Evolutionary conservation across 805 yeast genomes (phyloP).

Genomic region (Saccharomycopsis sp.): DNA sequence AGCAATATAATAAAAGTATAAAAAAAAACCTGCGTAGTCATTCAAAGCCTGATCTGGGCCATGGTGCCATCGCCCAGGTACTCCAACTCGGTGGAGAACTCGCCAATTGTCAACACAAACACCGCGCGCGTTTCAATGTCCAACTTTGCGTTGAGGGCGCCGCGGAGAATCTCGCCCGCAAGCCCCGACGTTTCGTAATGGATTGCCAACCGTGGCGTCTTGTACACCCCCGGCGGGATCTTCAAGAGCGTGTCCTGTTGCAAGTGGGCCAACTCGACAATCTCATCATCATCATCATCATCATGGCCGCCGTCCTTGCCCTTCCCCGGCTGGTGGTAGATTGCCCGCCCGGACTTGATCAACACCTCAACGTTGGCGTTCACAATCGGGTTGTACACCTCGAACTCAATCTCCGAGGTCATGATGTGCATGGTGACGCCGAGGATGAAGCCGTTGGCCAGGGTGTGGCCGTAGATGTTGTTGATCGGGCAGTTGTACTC

Average conservation of each 20-base stretch:
- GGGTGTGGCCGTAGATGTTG: background rate
- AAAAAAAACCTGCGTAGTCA: conserved; percentile 40
- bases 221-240: conserved; percentile 45
- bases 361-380: conserved; percentile 38
- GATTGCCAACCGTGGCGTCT: conserved; percentile 43
- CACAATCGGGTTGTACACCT: conserved; percentile 43
- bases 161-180: conserved; percentile 40
- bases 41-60: conserved; percentile 29
- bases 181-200: conserved; percentile 34
- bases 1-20: conserved; percentile 25
- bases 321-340: conserved; percentile 34
- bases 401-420: conserved; percentile 45
- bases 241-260: conserved; percentile 30
- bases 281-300: conserved; percentile 8
- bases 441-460: conserved; percentile 33
- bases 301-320: conserved; percentile 41
- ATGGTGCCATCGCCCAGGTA: conserved; percentile 39
- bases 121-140: conserved; percentile 38
- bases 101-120: conserved; percentile 32
- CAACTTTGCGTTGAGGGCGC: conserved; percentile 43
- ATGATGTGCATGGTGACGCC: conserved; percentile 46
- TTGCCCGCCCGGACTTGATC: conserved; percentile 40
- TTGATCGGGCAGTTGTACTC: conserved; percentile 19
- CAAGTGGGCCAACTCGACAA: conserved; percentile 18
- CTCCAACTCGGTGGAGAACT: conserved; percentile 33